Conservation (phyloP, 139 green algal species). For the Chloropicon primus region DNA sequence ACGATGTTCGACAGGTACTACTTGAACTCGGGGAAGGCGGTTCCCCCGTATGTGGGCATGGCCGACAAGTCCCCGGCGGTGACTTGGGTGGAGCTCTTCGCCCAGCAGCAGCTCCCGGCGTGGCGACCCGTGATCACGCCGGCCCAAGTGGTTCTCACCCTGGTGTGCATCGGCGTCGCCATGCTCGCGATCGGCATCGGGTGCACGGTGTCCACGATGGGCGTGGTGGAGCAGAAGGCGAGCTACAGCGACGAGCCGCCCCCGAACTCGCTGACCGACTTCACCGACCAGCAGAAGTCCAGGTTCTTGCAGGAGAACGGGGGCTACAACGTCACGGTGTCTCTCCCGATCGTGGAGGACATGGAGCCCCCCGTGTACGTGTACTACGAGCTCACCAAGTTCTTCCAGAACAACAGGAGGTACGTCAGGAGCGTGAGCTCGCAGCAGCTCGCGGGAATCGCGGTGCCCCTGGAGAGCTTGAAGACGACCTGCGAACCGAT, state of each 20-base stretch:
- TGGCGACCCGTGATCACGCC: background rate
- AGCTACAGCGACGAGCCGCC: background rate
- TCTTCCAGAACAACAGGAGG: constrained; percentile 85
- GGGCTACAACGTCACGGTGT: constrained; percentile 4
- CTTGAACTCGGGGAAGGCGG: background rate
- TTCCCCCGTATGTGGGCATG: background rate
- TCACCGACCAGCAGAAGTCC: background rate
- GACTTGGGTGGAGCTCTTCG: background rate
- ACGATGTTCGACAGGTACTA: background rate
- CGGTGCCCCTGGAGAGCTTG: background rate
- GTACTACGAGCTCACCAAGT: constrained; percentile 77
- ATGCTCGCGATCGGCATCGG: background rate
- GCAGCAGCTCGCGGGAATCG: background rate
- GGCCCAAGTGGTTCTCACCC: background rate
- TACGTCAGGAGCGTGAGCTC: constrained; percentile 12
- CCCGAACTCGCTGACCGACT: background rate
- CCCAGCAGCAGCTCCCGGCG: background rate
- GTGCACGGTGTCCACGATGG: background rate
- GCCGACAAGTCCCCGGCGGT: background rate
- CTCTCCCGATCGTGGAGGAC: constrained; percentile 27
- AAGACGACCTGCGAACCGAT: background rate
- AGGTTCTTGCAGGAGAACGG: background rate
- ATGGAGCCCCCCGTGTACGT: constrained; percentile 65
- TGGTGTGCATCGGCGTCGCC: background rate
- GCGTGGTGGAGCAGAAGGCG: background rate